Evolutionary conservation across 139 green algal species (phyloP), one percentile per base, ranked within the genome.

Genomic region (Chlorella sp.): DNA sequence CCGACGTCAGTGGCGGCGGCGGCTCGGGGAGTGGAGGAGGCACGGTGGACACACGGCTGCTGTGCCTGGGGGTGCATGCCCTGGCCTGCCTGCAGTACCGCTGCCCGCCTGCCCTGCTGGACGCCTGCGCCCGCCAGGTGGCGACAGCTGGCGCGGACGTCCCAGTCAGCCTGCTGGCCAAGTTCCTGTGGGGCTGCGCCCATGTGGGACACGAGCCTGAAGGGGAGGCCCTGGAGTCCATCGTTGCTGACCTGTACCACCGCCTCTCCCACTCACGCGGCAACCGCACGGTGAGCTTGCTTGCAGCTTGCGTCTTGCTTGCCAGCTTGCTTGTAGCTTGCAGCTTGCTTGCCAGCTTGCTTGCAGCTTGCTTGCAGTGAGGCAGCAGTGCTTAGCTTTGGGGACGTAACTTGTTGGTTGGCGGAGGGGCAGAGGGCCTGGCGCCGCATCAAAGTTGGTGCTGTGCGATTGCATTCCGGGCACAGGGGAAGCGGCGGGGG

Each of bases 171-270:
- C 68, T 83, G 57, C 18, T 86, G 61, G 64, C 11, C 86, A 83
- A 89, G 88, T 85, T 93, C 87, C 87, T 92, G 32, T 93, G 88
- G 83, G 88, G 89, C 12, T 95, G 87, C 81, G 92, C 90, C 34
- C 90, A 90, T 24, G 57, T 95, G 37, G 86, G 81, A 3, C 90
- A 89, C 73, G 61, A 90, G 28, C 88, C 92, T 3, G 40, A 48
- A 2, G 39, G 37, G 15, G 34, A 69, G 26, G 24, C 88, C 2
- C 60, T 94, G 71, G 80, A 91, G 21, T 75, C 71, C 37, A 60
- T 92, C 21, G 1, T 16, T 9, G 68, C 15, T 12, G 76, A 34
- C 32, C 64, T 88, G 39, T 85, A 76, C 57, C 57, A 57, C 2
- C 40, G 37, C 26, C 57, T 85, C 60, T 86, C 42, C 0, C 76